phyloP scores from a whole-genome alignment of 1,139 yeast genomes.

The Pichia sp. region DNA sequence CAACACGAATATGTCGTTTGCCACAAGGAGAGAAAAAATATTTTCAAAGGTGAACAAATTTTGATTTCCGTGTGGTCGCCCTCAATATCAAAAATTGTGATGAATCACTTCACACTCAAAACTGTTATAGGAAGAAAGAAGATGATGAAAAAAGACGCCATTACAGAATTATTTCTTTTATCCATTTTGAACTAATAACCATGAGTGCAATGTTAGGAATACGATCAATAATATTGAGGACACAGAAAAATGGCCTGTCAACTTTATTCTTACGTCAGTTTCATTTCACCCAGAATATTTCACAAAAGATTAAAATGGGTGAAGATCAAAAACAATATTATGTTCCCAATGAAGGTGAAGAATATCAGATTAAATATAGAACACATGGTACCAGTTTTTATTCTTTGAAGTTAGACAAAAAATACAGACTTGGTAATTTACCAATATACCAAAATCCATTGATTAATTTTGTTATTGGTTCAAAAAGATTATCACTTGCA shows the following conservation, averaged over 20 bases:
- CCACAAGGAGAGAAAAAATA: too few species aligned
- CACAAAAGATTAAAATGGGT: slow-evolving; percentile 24
- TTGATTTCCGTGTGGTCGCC: neutral
- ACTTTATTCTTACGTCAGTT: neutral
- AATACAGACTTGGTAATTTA: slow-evolving; percentile 46
- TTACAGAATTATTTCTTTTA: too few species aligned
- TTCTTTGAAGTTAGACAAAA: slow-evolving; percentile 26
- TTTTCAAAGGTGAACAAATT: too few species aligned
- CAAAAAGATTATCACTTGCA: slow-evolving; percentile 49
- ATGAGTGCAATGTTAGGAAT: neutral
- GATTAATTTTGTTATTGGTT: slow-evolving; percentile 47
- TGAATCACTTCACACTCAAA: too few species aligned
- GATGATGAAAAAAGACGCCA: too few species aligned
- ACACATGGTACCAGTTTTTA: slow-evolving; percentile 27
- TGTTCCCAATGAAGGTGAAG: slow-evolving; percentile 22
- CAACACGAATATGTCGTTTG: too few species aligned
- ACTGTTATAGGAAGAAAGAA: too few species aligned
- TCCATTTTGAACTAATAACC: too few species aligned
- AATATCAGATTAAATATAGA: slow-evolving; percentile 23
- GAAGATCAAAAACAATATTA: slow-evolving; percentile 26
- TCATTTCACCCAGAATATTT: neutral
- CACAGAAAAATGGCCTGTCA: too few species aligned
- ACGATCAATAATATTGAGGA: neutral
- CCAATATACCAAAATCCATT: slow-evolving; percentile 56
- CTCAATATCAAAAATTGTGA: neutral